Evolutionary conservation across 108 stramenopile species (phyloP), one percentile per base, ranked within the genome.

Genomic region (Nitzschia sp.): DNA sequence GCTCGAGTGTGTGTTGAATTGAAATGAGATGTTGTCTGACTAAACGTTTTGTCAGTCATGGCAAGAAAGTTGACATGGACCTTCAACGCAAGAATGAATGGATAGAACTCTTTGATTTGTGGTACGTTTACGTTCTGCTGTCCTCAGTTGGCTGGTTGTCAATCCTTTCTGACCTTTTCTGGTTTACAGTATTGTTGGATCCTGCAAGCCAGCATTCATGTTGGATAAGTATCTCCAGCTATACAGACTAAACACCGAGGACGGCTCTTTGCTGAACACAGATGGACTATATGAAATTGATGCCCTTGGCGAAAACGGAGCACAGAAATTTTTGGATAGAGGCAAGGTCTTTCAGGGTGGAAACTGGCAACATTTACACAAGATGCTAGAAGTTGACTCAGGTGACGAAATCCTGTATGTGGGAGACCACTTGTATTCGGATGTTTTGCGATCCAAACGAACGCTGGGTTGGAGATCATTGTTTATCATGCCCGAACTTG

Each of bases 401-500:
- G 97, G 97, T 44, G 96, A 96, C 46, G 90, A 95, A 75, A 88
- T 98, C 43, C 74, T 98, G 41, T 98, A 98, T 59, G 97, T 98
- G 40, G 97, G 97, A 38, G 97, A 98, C 70, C 97, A 98, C 79
- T 89, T 98, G 65, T 98, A 95, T 72, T 76, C 92, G 21, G 95
- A 96, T 63, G 93, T 97, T 15, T 62, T 96, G 51, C 76, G 96
- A 38, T 93, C 92, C 9, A 95, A 95, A 78, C 78, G 97, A 48
- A 95, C 95, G 12, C 86, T 98, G n/a, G 97, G 97, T 10, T 98
- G 97, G 97, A 73, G 97, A 62, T 94, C 95, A 2, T 73, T 82
- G 41, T 92, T 95, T 58, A 91, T 95, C 62, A 84, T 95, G 83
- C 93, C 93, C 2, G 93, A 95, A 67, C 76, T 95, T 19, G 83